Evolutionary conservation across 1,139 yeast species (phyloP).

Genomic region (Candida sanyaensis): DNA sequence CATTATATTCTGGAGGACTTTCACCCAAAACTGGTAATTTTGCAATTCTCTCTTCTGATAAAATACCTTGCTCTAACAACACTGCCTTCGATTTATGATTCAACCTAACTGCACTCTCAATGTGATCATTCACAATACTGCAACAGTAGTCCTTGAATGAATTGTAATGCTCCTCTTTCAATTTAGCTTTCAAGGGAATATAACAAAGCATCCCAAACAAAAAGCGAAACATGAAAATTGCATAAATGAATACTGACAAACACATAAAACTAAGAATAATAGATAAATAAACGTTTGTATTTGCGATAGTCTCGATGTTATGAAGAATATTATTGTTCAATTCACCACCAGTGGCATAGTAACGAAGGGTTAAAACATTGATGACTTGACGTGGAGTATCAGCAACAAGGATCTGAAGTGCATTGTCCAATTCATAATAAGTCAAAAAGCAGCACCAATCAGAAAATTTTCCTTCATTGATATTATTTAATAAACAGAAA

Average conservation of each 20-base stretch:
- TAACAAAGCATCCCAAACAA: no score
- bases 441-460: slow-evolving; percentile 72
- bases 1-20: slow-evolving; percentile 9
- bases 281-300: no score
- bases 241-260: no score
- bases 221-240: no score
- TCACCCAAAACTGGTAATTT: slow-evolving; percentile 12
- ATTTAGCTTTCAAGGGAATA: no score
- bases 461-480: slow-evolving; percentile 63
- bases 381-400: slow-evolving; percentile 52
- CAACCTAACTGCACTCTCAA: slow-evolving; percentile 50
- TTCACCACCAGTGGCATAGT: slow-evolving; percentile 51
- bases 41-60: slow-evolving; percentile 17
- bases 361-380: slow-evolving; percentile 71
- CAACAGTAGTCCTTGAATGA: no score
- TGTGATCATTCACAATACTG: slow-evolving; percentile 53
- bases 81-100: slow-evolving; percentile 46
- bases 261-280: no score
- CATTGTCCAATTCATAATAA: slow-evolving; percentile 66
- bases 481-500: slow-evolving; percentile 71
- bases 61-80: slow-evolving; percentile 33
- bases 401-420: slow-evolving; percentile 65
- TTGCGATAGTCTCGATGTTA: no score
- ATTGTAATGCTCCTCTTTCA: no score
- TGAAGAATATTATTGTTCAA: slow-evolving; percentile 27